Conservation (phyloP, 371 early-diverging fungal genomes). For the Mucor velutinosus region DNA sequence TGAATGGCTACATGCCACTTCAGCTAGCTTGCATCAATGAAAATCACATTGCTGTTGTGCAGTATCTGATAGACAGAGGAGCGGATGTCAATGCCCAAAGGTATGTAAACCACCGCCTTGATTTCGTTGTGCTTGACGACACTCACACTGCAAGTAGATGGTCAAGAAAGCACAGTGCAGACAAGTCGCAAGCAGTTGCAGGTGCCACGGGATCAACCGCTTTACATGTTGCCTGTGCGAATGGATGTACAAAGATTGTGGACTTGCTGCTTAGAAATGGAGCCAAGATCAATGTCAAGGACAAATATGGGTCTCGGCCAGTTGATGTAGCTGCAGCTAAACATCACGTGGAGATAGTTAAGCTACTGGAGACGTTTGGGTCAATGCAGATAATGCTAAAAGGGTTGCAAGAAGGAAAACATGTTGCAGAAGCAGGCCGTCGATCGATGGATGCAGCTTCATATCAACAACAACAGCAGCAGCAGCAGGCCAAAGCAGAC, state of each 20-base stretch:
- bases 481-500: conserved; percentile 6
- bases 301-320: conserved; percentile 68
- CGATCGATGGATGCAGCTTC: conserved; percentile 22
- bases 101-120: conserved; percentile 11
- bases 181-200: conserved; percentile 33
- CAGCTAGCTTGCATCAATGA: conserved; percentile 73
- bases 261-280: conserved; percentile 65
- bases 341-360: conserved; percentile 55
- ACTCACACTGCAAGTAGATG: conserved; percentile 27
- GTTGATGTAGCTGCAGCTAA: conserved; percentile 60
- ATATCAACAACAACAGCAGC: conserved; percentile 10
- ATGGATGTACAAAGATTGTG: conserved; percentile 61
- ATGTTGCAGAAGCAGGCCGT: conserved; percentile 12
- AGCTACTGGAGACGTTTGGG: conserved; percentile 35
- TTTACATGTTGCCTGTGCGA: conserved; percentile 77
- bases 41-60: conserved; percentile 65
- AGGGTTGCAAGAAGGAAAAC: conserved; percentile 27
- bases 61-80: conserved; percentile 72
- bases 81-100: conserved; percentile 72
- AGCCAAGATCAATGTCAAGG: conserved; percentile 59
- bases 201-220: conserved; percentile 68
- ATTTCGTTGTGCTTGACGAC: neutral
- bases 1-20: conserved; percentile 71
- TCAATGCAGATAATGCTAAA: conserved; percentile 28
- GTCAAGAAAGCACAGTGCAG: conserved; percentile 30